phyloP scores from a whole-genome alignment of 139 green algal species.

The Haematococcus lacustris region DNA sequence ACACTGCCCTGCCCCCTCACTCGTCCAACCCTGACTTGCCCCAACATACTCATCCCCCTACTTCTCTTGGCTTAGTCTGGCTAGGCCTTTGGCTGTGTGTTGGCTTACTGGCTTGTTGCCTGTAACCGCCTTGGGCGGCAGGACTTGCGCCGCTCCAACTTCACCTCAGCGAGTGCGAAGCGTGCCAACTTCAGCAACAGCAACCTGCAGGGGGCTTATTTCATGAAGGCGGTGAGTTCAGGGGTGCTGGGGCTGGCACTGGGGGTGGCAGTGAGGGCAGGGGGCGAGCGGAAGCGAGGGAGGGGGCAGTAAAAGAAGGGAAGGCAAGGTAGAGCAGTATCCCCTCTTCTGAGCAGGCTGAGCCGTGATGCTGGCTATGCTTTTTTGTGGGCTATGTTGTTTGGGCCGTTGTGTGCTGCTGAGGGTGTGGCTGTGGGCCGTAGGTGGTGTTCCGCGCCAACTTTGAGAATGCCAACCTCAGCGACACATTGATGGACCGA shows the following conservation, averaged over 20 bases:
- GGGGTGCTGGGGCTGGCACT: background rate
- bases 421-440: no score
- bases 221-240: conserved; percentile 56
- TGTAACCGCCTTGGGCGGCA: conserved; percentile 11
- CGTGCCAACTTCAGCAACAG: conserved; percentile 46
- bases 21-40: background rate
- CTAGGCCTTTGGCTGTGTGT: background rate
- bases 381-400: no score
- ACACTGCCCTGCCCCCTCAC: background rate
- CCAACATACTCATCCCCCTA: background rate
- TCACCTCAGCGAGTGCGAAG: conserved; percentile 68
- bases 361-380: background rate
- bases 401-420: no score
- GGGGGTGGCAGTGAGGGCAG: background rate
- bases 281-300: background rate
- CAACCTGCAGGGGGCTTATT: conserved; percentile 62
- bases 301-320: background rate
- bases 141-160: conserved; percentile 79
- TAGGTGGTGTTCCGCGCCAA: conserved; percentile 16
- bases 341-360: no score
- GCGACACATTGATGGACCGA: conserved; percentile 84
- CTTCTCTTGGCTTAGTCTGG: background rate
- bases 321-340: no score
- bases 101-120: background rate
- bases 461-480: conserved; percentile 72